phyloP scores from a whole-genome alignment of 2,329 filamentous ascomycete species.

The Aspergillus neoniger region DNA sequence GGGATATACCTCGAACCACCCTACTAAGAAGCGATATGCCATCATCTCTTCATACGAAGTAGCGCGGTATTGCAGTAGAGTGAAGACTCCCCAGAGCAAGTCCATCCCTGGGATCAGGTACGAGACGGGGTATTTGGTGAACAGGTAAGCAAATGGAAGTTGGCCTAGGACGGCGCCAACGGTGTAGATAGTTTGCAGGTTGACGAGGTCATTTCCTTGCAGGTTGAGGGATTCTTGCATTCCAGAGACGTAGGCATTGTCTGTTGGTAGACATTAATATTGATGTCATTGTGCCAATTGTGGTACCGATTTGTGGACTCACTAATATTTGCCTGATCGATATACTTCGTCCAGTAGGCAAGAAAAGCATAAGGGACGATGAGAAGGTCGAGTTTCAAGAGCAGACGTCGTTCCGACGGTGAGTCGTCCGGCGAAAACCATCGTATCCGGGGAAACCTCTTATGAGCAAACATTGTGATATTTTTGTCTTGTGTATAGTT shows the following conservation, averaged over 20 bases:
- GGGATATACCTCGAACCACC: constrained; percentile 51
- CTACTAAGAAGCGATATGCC: constrained; percentile 58
- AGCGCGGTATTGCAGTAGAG: constrained; percentile 57
- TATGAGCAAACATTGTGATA: background rate
- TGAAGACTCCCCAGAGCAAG: constrained; percentile 59
- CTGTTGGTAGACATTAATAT: constrained; percentile 27
- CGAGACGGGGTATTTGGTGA: constrained; percentile 50
- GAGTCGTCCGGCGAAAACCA: too few relatives aligned
- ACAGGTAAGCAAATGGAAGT: constrained; percentile 56
- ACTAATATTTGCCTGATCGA: constrained; percentile 60
- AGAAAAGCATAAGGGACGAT: constrained; percentile 60
- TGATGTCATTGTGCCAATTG: too few relatives aligned
- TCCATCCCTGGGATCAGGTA: constrained; percentile 56
- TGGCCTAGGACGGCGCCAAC: constrained; percentile 55
- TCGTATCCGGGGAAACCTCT: too few relatives aligned
- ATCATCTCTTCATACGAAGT: constrained; percentile 53
- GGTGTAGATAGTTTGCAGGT: constrained; percentile 57
- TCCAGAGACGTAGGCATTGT: constrained; percentile 59
- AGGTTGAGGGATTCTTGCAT: constrained; percentile 56
- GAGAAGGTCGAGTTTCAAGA: constrained; percentile 58
- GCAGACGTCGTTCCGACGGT: too few relatives aligned
- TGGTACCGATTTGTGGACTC: constrained; percentile 11
- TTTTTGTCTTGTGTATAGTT: background rate
- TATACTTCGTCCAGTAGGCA: constrained; percentile 59
- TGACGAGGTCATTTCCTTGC: constrained; percentile 57